Evolutionary conservation across 495 filamentous ascomycete species (phyloP).

Genomic region (Mycothermus thermophilus): DNA sequence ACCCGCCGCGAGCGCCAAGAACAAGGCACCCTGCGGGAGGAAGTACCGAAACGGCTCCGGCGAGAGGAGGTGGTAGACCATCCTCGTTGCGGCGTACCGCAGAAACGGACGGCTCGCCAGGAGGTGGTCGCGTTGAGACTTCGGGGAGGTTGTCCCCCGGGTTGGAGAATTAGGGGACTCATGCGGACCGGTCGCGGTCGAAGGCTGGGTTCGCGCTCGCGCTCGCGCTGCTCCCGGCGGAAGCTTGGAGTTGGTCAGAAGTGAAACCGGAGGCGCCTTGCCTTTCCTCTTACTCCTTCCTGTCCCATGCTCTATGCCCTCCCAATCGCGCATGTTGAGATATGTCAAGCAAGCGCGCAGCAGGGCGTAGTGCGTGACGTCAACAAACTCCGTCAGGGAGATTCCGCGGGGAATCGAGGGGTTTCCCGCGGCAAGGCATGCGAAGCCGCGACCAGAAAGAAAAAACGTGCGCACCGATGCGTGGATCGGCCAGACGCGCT

Average conservation of each 20-base stretch:
- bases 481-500: conserved; percentile 21
- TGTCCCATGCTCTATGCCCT: conserved; percentile 13
- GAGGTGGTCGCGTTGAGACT: conserved; percentile 18
- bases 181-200: too few species aligned
- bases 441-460: conserved; percentile 22
- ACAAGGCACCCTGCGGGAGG: conserved; percentile 20
- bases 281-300: neutral
- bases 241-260: neutral
- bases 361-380: conserved; percentile 22
- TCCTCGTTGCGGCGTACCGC: conserved; percentile 22
- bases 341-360: conserved; percentile 22
- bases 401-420: conserved; percentile 5
- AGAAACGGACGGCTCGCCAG: conserved; percentile 24
- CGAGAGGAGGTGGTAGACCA: conserved; percentile 23
- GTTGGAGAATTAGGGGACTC: too few species aligned
- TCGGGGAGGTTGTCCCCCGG: too few species aligned
- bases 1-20: conserved; percentile 13
- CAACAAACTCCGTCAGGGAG: conserved; percentile 10
- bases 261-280: neutral
- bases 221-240: too few species aligned
- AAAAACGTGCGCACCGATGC: conserved; percentile 25
- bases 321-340: conserved; percentile 26
- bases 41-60: conserved; percentile 22
- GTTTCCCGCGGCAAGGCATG: conserved; percentile 11
- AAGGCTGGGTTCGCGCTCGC: too few species aligned